Base-by-base conservation (phyloP, 257 asterid species). In the Solanum arcanum region DNA sequence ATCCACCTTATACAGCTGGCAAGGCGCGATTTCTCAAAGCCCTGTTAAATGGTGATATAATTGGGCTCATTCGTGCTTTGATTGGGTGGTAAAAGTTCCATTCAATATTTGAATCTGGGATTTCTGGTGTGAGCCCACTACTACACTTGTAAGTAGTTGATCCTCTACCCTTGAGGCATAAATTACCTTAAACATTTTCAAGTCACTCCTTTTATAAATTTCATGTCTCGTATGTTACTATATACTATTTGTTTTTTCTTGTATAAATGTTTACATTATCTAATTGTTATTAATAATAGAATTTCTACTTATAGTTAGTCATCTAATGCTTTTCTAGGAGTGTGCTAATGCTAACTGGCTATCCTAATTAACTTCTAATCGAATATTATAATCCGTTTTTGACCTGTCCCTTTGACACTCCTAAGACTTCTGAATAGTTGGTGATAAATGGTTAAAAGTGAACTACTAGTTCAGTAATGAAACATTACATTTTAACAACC, bases 1-100 rank as follows among this genome's bases (percentile, higher is more conserved):
- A 94, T 87, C 99, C 99, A 8, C 99, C 99, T 11, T 97, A 97
- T 90, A 90, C 93, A 64, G 85, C 91, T 18, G 39, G 87, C 89
- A 97, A 97, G 92, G 91, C 91, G 41, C 82, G 89, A 62, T 88
- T 94, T 76, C 88, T 97, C 46, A 95, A 91, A 91, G 95, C 98
- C 46, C 86, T 95, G 76, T 47, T 97, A 31, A 92, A 92, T 82
- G 98, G 98, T 29, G 78, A 89, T 88, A 87, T 94, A 86, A 0
- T 95, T 15, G 91, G 91, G 41, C 90, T 94, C 62, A 46, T 95
- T 85, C 95, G 98, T 68, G 95, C 92, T 86, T 83, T 95, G 88
- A 41, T 97, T 39, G 99, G 99, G 42, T 92, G 94, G 95, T 94
- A 92, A 83, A 75, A 72, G 69, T 88, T 70, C 42, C 13, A 31